phyloP scores from a whole-genome alignment of 352 stramenopile species.

The Globisporangium alternatum region DNA sequence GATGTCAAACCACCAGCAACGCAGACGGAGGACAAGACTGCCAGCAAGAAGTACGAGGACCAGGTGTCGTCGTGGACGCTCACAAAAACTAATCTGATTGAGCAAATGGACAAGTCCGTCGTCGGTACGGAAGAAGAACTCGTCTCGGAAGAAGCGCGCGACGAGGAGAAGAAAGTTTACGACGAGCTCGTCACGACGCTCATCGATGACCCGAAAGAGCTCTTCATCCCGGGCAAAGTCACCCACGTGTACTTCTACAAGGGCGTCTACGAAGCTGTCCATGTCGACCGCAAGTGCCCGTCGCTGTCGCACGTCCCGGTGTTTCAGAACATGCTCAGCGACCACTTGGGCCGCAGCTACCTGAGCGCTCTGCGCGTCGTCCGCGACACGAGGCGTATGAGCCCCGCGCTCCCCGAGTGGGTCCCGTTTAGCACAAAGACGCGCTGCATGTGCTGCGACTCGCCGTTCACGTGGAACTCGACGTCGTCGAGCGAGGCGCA shows the following conservation, averaged over 20 bases:
- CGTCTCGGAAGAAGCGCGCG: constrained; percentile 28
- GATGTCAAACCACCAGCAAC: not conserved
- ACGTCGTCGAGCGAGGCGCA: constrained; percentile 88
- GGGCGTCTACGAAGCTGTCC: constrained; percentile 77
- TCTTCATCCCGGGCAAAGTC: constrained; percentile 73
- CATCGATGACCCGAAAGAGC: constrained; percentile 67
- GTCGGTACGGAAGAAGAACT: constrained; percentile 25
- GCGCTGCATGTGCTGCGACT: constrained; percentile 87
- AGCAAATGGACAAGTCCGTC: constrained; percentile 60
- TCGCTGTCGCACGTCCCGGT: constrained; percentile 75
- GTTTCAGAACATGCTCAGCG: constrained; percentile 85
- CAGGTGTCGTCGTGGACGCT: constrained; percentile 66
- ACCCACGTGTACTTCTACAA: constrained; percentile 81
- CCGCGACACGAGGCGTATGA: constrained; percentile 60
- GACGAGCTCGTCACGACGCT: constrained; percentile 46
- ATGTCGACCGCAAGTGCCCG: constrained; percentile 73
- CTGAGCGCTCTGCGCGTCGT: constrained; percentile 76
- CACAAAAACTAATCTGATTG: constrained; percentile 72
- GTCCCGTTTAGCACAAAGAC: constrained; percentile 80
- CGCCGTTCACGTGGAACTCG: constrained; percentile 88
- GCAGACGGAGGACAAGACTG: not conserved
- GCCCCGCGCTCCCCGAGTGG: constrained; percentile 59
- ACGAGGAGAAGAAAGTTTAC: constrained; percentile 56
- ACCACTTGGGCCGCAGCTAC: constrained; percentile 82
- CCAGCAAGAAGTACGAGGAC: constrained; percentile 23